phyloP scores from a whole-genome alignment of 2,329 filamentous ascomycete species.

The Calcarisporium arbuscula region DNA sequence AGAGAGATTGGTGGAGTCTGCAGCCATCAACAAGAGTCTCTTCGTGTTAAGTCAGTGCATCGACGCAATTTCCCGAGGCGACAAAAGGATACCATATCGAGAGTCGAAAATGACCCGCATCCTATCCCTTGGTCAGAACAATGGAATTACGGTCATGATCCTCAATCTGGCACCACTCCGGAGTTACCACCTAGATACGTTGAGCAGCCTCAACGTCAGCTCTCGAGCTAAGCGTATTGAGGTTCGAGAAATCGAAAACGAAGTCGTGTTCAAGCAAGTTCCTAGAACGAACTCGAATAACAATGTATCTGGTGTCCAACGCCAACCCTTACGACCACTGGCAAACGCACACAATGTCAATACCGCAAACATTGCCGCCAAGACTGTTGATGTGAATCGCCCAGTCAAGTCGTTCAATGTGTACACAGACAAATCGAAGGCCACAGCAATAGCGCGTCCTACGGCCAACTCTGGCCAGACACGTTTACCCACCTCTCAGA shows the following conservation, averaged over 20 bases:
- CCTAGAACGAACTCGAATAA: slow-evolving; percentile 45
- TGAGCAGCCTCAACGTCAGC: slow-evolving; percentile 91
- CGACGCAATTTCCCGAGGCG: slow-evolving; percentile 76
- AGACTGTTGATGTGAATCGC: slow-evolving; percentile 49
- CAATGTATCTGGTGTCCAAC: slow-evolving; percentile 35
- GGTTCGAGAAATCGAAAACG: slow-evolving; percentile 90
- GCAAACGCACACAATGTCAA: slow-evolving; percentile 70
- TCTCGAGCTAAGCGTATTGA: slow-evolving; percentile 96
- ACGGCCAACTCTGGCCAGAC: slow-evolving; percentile 26
- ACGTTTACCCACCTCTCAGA: slow-evolving; percentile 27
- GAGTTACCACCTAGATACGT: slow-evolving; percentile 87
- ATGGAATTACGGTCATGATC: slow-evolving; percentile 94
- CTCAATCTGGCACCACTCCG: slow-evolving; percentile 87
- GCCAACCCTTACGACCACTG: slow-evolving; percentile 76
- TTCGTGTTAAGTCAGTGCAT: slow-evolving; percentile 94
- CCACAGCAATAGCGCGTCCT: slow-evolving; percentile 27
- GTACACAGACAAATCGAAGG: slow-evolving; percentile 66
- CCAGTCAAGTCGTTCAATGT: slow-evolving; percentile 81
- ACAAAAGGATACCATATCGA: slow-evolving; percentile 79
- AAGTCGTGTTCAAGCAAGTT: slow-evolving; percentile 77
- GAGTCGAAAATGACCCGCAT: slow-evolving; percentile 98
- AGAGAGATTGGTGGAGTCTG: slow-evolving; percentile 87
- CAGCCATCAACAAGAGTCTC: slow-evolving; percentile 94
- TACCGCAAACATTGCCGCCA: slow-evolving; percentile 45
- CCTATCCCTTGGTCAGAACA: slow-evolving; percentile 85